Base-by-base conservation (phyloP, 2,329 filamentous ascomycete species). In the Stemphylium vesicarium region DNA sequence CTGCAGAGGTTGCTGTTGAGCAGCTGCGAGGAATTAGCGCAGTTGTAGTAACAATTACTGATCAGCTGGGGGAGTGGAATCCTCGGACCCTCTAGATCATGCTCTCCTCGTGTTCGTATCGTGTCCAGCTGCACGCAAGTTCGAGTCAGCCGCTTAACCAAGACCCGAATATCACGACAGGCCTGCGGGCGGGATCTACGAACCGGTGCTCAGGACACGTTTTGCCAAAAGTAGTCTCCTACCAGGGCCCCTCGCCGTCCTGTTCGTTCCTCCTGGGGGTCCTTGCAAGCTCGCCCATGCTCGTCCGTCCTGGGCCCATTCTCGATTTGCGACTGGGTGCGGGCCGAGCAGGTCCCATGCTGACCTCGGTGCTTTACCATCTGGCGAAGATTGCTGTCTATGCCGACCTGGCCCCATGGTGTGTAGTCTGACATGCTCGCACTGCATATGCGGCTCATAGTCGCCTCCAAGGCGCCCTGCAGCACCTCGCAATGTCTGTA, bases 241-340 rank as follows among this genome's bases (percentile, higher is more conserved):
- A 50, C 50, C 62, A 50, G 63, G 71, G 68, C 57, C 57, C 56
- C 59, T 60, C 52, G 58, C 50, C 50, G 48, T 50, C 51, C 53
- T 61, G 52, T 54, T 57, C 49, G 48, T 44, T 51, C 50, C 51
- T 51, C 53, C 53, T 52, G 42, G 42, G 46, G 58, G 55, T 53
- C 56, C 51, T 59, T 59, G 63, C 59, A 62, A 55, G 54, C 57
- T 56, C 50, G 60, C 47, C 59, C 50, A 49, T 53, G 54, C 42
- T 51, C 47, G 26, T 24, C 40, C 20, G 26, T 18, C 26, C 40
- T 35, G 31, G 60, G 63, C 45, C 64, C 63, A 59, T 68, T 59
- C 61, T 71, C 65, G 70, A 73, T 72, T 66, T 71, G 65, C 69
- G 65, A 69, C 68, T 73, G 71, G 70, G 70, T 69, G 58, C 70